Base-by-base conservation (phyloP, 768 basidiomycete species). In the Phaeolepiota aurea region DNA sequence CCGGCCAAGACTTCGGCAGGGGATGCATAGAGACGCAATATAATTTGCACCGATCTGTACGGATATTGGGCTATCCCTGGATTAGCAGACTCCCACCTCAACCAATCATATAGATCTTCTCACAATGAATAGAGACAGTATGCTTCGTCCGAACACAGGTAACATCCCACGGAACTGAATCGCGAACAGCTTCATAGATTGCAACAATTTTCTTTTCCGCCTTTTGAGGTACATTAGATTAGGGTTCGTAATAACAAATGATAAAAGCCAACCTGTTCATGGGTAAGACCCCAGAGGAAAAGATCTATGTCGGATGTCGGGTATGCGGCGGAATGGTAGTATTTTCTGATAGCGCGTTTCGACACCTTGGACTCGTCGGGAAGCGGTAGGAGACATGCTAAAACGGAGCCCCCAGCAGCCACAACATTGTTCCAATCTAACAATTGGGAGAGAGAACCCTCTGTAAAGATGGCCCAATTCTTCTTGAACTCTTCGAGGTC, bases 141-240 rank as follows among this genome's bases (percentile, higher is more conserved):
- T 82, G 76, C 56, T 76, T 80, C 42, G 77, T 77, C 30, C 78
- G 70, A 42, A 82, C 71, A 38, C 77, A 79, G 20, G 77, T 79
- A 12, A 77, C 74, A 51, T 80, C 79, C 78, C 78, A 80, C 19
- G 77, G 77, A 23, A 81, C 70, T 7, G 77, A 76, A 51, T 80
- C 76, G 15, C 77, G 63, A 16, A 82, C 74, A 3, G 78, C 78
- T 48, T 79, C 74, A 48, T 76, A 81, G 21, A 81, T 79, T 21
- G 57, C 44, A 37, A 66, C 57, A 46, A 78, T 77, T 64, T 79
- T 80, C 38, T 56, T 65, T 48, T 81, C 77, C 0, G 79, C 79
- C 71, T 72, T 44, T 10, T 13, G 20, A 45, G 42, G 31, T 12
- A 25, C 32, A 18, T 39, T 37, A 40, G 13, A 20, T 33, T 25